Percentiles rank a stretch among this genome's conserved stretches.
phyloP scores from a whole-genome alignment of 495 filamentous ascomycete genomes.

The Paragyromitra xinjiangensis region DNA sequence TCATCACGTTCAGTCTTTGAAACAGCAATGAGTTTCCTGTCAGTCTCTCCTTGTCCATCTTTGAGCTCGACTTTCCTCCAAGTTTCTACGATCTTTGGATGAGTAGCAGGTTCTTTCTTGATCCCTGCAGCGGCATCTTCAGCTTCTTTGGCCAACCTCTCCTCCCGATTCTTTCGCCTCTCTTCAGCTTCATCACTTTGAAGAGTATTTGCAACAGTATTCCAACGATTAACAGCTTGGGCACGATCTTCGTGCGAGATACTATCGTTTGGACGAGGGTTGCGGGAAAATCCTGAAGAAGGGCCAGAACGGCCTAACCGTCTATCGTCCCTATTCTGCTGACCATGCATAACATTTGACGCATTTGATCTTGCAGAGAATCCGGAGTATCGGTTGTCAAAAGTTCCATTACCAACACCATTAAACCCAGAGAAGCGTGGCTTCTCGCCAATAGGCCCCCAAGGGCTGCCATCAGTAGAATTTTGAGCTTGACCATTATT shows the following conservation, averaged over 20 bases:
- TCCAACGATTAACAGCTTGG: conserved; percentile 54
- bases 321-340: conserved; percentile 49
- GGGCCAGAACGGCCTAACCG: conserved; percentile 31
- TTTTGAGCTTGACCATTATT: conserved; percentile 41
- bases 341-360: conserved; percentile 36
- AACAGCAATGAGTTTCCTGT: conserved; percentile 44
- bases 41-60: conserved; percentile 39
- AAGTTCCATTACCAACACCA: conserved; percentile 53
- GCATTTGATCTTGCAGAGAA: conserved; percentile 51
- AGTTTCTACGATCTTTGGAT: conserved; percentile 53
- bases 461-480: conserved; percentile 48
- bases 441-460: conserved; percentile 54
- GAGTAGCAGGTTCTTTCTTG: conserved; percentile 37
- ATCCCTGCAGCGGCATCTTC: conserved; percentile 50
- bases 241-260: conserved; percentile 51
- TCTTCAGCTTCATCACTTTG: conserved; percentile 49
- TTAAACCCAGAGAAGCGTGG: conserved; percentile 49
- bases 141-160: conserved; percentile 44
- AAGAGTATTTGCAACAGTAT: conserved; percentile 44
- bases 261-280: conserved; percentile 36
- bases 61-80: conserved; percentile 51
- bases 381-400: conserved; percentile 49
- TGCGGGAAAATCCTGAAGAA: conserved; percentile 43
- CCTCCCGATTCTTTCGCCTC: conserved; percentile 48
- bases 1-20: conserved; percentile 42